Percentiles rank a stretch among this genome's conserved stretches.
Evolutionary conservation across 2,329 filamentous ascomycete species (phyloP).

Genomic region (Sclerotinia trifoliorum): DNA sequence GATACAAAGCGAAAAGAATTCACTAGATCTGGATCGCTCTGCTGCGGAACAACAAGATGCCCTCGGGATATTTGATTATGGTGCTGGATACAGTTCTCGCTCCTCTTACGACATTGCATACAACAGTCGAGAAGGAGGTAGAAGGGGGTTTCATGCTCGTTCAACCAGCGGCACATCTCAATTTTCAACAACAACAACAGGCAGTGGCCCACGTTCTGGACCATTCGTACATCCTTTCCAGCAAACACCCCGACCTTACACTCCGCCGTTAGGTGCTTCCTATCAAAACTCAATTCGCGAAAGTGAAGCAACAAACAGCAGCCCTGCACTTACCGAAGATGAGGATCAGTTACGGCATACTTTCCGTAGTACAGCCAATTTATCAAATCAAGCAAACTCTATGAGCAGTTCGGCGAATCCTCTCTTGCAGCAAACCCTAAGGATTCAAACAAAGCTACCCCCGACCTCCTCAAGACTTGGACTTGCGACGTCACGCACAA

Average conservation of each 20-base stretch:
- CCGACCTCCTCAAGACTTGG: slow-evolving; percentile 33
- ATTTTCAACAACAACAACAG: slow-evolving; percentile 54
- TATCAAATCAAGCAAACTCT: slow-evolving; percentile 31
- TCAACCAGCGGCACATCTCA: slow-evolving; percentile 57
- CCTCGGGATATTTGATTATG: slow-evolving; percentile 41
- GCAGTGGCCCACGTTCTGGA: slow-evolving; percentile 45
- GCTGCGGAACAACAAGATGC: slow-evolving; percentile 57
- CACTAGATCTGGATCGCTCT: slow-evolving; percentile 59
- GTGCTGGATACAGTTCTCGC: slow-evolving; percentile 30
- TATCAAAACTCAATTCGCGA: slow-evolving; percentile 55
- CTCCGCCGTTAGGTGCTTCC: slow-evolving; percentile 51
- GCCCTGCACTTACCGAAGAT: slow-evolving; percentile 37
- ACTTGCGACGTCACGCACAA: slow-evolving; percentile 35
- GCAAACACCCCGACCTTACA: slow-evolving; percentile 60
- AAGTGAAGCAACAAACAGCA: slow-evolving; percentile 52
- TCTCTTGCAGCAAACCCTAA: slow-evolving; percentile 30
- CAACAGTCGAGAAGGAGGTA: slow-evolving; percentile 25
- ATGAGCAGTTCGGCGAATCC: slow-evolving; percentile 29
- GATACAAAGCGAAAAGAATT: slow-evolving; percentile 56
- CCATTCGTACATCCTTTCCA: slow-evolving; percentile 64
- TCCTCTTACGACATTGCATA: slow-evolving; percentile 36
- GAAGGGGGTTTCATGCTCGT: slow-evolving; percentile 48
- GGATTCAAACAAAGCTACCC: slow-evolving; percentile 35
- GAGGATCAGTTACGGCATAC: slow-evolving; percentile 34
- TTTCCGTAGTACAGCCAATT: slow-evolving; percentile 35